Evolutionary conservation across 805 yeast species (phyloP).

Genomic region (Yamadazyma ubonensis): DNA sequence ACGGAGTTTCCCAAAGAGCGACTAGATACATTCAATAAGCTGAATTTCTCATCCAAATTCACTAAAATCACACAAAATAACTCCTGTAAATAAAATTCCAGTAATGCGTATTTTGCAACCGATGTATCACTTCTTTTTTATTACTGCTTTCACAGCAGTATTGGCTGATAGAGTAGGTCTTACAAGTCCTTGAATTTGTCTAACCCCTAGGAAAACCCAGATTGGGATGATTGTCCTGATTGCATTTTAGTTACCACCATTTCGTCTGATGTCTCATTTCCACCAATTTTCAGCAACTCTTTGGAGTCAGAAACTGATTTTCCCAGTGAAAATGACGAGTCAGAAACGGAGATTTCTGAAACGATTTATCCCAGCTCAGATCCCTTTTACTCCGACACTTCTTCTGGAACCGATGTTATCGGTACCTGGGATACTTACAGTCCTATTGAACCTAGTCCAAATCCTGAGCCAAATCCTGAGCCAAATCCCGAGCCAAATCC

Average conservation of each 20-base stretch:
- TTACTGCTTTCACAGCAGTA: slow-evolving; percentile 4
- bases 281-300: slow-evolving; percentile 7
- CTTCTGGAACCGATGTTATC: background rate
- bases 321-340: slow-evolving; percentile 1
- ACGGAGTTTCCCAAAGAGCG: too few species aligned
- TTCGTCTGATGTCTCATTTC: slow-evolving; percentile 6
- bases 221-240: slow-evolving; percentile 14
- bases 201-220: slow-evolving; percentile 15
- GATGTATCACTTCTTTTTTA: slow-evolving; percentile 4
- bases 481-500: too few species aligned
- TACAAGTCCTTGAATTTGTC: background rate
- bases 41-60: too few species aligned
- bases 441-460: too few species aligned
- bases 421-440: too few species aligned
- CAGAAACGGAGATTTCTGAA: background rate
- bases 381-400: too few species aligned
- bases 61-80: too few species aligned
- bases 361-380: too few species aligned
- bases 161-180: slow-evolving; percentile 12
- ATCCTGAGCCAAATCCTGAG: too few species aligned
- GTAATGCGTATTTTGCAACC: slow-evolving; percentile 7
- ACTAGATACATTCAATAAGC: too few species aligned
- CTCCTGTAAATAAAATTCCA: too few species aligned
- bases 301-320: background rate
- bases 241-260: slow-evolving; percentile 15